Conservation (phyloP, 352 stramenopile species). For the Globisporangium yorkense region DNA sequence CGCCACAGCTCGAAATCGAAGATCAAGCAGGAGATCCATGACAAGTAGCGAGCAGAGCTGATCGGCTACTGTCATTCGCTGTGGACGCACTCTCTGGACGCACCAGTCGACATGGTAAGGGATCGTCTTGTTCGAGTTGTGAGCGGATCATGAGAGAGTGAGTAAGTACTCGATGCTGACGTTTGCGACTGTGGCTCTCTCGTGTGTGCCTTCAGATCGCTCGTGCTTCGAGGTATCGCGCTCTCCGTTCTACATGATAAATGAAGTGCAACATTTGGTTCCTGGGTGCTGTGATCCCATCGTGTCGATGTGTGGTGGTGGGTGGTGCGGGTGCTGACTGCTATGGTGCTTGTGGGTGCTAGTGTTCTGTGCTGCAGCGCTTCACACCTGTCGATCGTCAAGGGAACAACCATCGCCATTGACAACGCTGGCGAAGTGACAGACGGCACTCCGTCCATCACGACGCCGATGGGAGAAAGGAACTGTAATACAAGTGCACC, state of each 20-base stretch:
- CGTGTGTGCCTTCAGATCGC: neutral
- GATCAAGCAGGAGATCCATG: constrained; percentile 11
- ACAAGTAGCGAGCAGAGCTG: neutral
- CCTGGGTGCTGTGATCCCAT: neutral
- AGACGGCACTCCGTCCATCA: too few species aligned
- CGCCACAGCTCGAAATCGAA: constrained; percentile 2
- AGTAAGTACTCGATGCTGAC: neutral
- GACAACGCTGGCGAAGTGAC: too few species aligned
- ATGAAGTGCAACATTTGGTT: neutral
- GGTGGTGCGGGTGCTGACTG: neutral
- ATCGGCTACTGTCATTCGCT: neutral
- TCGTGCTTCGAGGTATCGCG: neutral
- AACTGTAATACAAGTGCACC: too few species aligned
- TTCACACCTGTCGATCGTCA: too few species aligned
- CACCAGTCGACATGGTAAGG: neutral
- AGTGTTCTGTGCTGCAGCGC: too few species aligned
- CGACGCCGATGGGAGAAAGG: too few species aligned
- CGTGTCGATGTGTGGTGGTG: too few species aligned
- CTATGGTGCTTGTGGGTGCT: too few species aligned
- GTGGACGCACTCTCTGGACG: neutral
- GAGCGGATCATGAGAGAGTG: neutral
- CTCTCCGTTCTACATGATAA: neutral
- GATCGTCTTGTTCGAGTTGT: neutral
- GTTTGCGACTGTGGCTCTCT: neutral
- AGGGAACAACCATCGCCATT: too few species aligned